Evolutionary conservation across 2,329 filamentous ascomycete genomes (phyloP).

Genomic region (Penicillium vulpinum): DNA sequence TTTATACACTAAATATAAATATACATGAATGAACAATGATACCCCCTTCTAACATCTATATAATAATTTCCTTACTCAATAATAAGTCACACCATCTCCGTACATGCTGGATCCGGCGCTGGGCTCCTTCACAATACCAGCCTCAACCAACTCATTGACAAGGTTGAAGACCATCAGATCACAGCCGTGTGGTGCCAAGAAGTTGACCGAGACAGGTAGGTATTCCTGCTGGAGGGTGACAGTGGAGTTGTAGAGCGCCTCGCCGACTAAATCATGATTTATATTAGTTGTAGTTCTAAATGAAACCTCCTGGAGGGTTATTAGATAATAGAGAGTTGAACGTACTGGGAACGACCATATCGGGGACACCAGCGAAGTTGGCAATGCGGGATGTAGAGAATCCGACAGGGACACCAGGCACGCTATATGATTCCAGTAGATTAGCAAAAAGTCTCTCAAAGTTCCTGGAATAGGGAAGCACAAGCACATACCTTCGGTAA

Average conservation of each 20-base stretch:
- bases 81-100: background rate
- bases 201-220: conserved; percentile 59
- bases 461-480: no score
- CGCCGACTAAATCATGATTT: conserved; percentile 27
- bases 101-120: background rate
- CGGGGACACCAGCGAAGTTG: background rate
- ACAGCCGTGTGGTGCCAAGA: conserved; percentile 61
- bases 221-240: conserved; percentile 50
- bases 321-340: background rate
- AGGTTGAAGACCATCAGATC: conserved; percentile 60
- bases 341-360: background rate
- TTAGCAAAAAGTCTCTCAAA: background rate
- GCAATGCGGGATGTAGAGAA: background rate
- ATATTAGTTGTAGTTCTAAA: background rate
- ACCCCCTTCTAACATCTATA: background rate
- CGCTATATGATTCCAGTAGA: background rate
- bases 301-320: background rate
- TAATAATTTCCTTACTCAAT: background rate
- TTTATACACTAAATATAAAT: background rate
- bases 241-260: conserved; percentile 32
- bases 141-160: conserved; percentile 49
- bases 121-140: background rate
- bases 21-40: background rate
- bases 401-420: background rate
- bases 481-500: background rate